Evolutionary conservation across 2,329 filamentous ascomycete genomes (phyloP).

Genomic region (Mycogone perniciosa): DNA sequence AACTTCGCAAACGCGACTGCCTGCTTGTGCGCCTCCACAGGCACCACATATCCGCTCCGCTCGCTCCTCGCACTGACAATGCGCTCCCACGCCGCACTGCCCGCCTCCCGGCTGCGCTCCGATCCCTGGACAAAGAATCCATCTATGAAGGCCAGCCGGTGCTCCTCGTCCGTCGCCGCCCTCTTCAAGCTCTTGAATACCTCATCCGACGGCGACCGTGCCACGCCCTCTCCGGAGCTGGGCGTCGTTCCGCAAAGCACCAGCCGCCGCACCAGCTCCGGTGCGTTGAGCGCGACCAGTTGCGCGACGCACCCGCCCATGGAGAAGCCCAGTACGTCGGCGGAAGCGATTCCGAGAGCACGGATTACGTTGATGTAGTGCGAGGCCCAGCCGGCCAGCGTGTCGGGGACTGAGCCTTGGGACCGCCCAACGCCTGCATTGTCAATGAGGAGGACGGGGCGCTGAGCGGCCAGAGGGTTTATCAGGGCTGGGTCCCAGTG

Average conservation of each 20-base stretch:
- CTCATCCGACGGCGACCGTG: slow-evolving; percentile 20
- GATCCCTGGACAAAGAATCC: slow-evolving; percentile 29
- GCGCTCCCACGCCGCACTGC: slow-evolving; percentile 28
- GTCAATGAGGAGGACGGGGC: slow-evolving; percentile 42
- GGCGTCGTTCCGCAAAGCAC: slow-evolving; percentile 40
- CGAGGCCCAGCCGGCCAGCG: slow-evolving; percentile 24
- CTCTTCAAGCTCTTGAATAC: slow-evolving; percentile 29
- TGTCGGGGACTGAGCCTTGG: slow-evolving; percentile 33
- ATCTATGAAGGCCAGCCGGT: slow-evolving; percentile 27
- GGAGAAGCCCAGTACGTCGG: slow-evolving; percentile 43
- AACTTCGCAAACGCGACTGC: slow-evolving; percentile 29
- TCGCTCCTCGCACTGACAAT: slow-evolving; percentile 23
- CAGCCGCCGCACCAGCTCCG: slow-evolving; percentile 32
- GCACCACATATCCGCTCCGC: slow-evolving; percentile 21
- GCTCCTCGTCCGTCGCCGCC: slow-evolving; percentile 27
- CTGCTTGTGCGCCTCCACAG: slow-evolving; percentile 24
- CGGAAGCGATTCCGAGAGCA: slow-evolving; percentile 27
- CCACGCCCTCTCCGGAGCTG: slow-evolving; percentile 31
- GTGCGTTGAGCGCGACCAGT: slow-evolving; percentile 35
- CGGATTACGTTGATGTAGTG: slow-evolving; percentile 30
- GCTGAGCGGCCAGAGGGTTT: slow-evolving; percentile 35
- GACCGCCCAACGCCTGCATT: slow-evolving; percentile 42
- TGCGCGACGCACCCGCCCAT: slow-evolving; percentile 44
- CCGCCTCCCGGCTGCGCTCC: slow-evolving; percentile 26
- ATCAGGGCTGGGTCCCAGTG: slow-evolving; percentile 39